A percentile compares a stretch with the other conserved stretches of the same genome.
phyloP scores from a whole-genome alignment of 192 early-diverging fungal genomes.

The Backusella mclennaniae region DNA sequence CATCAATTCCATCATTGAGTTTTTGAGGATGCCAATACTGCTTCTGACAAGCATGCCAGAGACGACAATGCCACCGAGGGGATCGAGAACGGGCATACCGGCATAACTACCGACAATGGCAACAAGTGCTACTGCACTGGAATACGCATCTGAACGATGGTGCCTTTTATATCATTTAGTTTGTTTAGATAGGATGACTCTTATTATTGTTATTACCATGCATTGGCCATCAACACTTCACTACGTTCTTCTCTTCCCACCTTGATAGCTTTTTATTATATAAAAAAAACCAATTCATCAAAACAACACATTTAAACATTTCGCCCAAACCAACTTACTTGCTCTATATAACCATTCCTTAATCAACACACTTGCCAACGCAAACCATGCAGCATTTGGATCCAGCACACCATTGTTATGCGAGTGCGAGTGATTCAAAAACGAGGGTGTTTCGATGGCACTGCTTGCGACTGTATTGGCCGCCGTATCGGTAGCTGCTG shows the following conservation, averaged over 20 bases:
- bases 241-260: constrained; percentile 62
- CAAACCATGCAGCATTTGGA: constrained; percentile 74
- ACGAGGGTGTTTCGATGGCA: constrained; percentile 15
- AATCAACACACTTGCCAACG: constrained; percentile 59
- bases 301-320: background rate
- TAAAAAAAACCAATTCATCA: background rate
- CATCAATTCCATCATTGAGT: constrained; percentile 40
- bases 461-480: constrained; percentile 11
- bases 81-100: constrained; percentile 71
- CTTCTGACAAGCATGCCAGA: constrained; percentile 69
- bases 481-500: constrained; percentile 11
- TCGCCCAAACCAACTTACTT: constrained; percentile 35
- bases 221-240: constrained; percentile 79
- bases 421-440: background rate
- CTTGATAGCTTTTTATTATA: constrained; percentile 41
- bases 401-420: constrained; percentile 43
- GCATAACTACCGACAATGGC: constrained; percentile 73
- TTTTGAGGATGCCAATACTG: constrained; percentile 48
- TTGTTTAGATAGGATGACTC: background rate
- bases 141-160: constrained; percentile 76
- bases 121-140: constrained; percentile 67
- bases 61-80: constrained; percentile 73
- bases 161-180: constrained; percentile 44
- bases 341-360: constrained; percentile 77
- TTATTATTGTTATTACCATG: constrained; percentile 47